A percentile compares a stretch with the other conserved stretches of the same genome.
phyloP scores from a whole-genome alignment of 352 stramenopile genomes.

The Phytopythium ostracodes region DNA sequence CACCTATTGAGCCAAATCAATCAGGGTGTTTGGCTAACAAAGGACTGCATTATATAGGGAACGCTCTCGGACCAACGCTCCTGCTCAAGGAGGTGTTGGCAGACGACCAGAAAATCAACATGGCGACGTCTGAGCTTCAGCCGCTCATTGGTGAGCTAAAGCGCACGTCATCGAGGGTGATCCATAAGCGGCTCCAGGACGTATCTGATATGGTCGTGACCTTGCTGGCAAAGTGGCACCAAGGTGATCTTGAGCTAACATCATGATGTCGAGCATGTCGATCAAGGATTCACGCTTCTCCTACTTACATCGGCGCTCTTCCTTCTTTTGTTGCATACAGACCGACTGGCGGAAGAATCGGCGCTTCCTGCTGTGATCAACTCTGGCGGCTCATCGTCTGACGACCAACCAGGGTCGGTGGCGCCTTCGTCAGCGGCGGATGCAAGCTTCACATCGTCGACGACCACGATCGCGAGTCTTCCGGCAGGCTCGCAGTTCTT shows the following conservation, averaged over 20 bases:
- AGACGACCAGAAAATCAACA: constrained; percentile 60
- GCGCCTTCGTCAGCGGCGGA: constrained; percentile 9
- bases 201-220: constrained; percentile 73
- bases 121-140: constrained; percentile 53
- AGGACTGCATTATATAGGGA: background rate
- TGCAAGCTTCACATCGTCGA: constrained; percentile 10
- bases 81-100: constrained; percentile 38
- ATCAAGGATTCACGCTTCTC: background rate
- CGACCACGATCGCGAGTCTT: constrained; percentile 17
- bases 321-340: constrained; percentile 9
- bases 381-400: constrained; percentile 14
- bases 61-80: constrained; percentile 2
- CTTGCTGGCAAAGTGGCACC: constrained; percentile 64
- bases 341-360: constrained; percentile 31
- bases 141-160: constrained; percentile 57
- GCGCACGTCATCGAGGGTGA: constrained; percentile 51
- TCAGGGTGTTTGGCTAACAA: too few species aligned
- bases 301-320: background rate
- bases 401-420: constrained; percentile 15
- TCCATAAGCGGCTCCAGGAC: constrained; percentile 73
- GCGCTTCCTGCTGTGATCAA: constrained; percentile 15
- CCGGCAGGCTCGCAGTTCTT: constrained; percentile 27
- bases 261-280: background rate
- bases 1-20: too few species aligned
- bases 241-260: constrained; percentile 25